Evolutionary conservation across 23 red algal genomes (phyloP), one percentile per base, ranked within the genome.

Genomic region (Agarophyton chilense): DNA sequence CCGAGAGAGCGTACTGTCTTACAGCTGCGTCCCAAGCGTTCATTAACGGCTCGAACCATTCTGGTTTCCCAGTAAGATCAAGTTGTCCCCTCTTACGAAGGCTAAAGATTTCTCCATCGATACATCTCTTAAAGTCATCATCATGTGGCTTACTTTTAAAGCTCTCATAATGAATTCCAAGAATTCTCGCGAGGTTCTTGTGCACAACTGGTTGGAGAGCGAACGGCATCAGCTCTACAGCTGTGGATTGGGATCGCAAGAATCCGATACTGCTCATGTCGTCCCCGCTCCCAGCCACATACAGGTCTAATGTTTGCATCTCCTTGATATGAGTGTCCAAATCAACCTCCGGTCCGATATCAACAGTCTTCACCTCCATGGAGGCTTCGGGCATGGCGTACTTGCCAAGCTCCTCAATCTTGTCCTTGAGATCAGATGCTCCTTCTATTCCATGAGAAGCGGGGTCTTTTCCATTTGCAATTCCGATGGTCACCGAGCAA

Each of bases 251-350:
- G 24, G 31, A 44, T 18, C 43, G 85, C 53, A 89, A 33, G 53
- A 77, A 89, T 25, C 85, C 85, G 25, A 89, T 89, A 61, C 73
- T 89, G 54, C 60, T 89, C 70, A 89, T 89, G 19, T 89, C 85
- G 29, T 77, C 70, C 51, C 85, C 85, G 31, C 85, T 89, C 2
- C 67, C 85, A 8, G 63, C 85, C 14, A 89, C 43, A 35, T 50
- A 89, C 0, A 89, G 42, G 55, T 89, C 85, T 4, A 89, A 52
- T 47, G 53, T 60, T 39, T 89, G 85, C 70, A 89, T 89, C 51
- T 89, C 52, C 35, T 74, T 77, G 26, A 89, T 58, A 41, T 78
- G 70, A 7, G 73, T 18, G 24, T 77, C 45, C 16, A 89, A 63
- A 56, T 35, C 53, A 51, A 49, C 43, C 12, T 47, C 53, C 25